Conservation (phyloP, 2,329 filamentous ascomycete genomes). For the Aureobasidium namibiae region DNA sequence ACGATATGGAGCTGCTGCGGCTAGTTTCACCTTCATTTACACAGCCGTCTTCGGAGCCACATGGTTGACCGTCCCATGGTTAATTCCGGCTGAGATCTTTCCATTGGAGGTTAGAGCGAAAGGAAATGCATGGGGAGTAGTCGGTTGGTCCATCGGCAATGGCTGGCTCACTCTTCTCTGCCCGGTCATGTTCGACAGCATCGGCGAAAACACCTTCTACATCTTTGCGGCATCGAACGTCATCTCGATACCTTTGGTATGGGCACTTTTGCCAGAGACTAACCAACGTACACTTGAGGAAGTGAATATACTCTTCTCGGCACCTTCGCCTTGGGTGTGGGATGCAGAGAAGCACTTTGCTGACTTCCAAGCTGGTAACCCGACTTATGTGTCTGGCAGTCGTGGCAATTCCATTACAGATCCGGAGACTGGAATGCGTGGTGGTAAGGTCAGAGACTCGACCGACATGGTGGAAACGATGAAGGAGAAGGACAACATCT, state of each 20-base stretch:
- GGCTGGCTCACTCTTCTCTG: conserved; percentile 39
- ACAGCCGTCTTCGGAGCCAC: conserved; percentile 58
- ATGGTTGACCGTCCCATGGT: conserved; percentile 48
- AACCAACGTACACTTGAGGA: conserved; percentile 31
- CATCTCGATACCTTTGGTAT: conserved; percentile 60
- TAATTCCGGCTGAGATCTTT: conserved; percentile 59
- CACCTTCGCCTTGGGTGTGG: conserved; percentile 61
- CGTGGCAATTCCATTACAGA: conserved; percentile 22
- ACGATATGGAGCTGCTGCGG: conserved; percentile 48
- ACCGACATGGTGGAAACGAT: conserved; percentile 2
- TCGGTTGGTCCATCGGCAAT: conserved; percentile 70
- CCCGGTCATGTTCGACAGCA: conserved; percentile 51
- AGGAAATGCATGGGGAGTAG: conserved; percentile 67
- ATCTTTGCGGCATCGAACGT: conserved; percentile 64
- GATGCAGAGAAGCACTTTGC: conserved; percentile 59
- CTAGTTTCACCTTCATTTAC: conserved; percentile 63
- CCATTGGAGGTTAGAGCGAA: conserved; percentile 62
- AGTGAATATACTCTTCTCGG: conserved; percentile 64
- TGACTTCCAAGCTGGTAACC: conserved; percentile 53
- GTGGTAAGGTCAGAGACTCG: neutral
- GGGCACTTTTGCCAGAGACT: conserved; percentile 66
- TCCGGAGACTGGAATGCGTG: conserved; percentile 15
- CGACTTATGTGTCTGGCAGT: conserved; percentile 26
- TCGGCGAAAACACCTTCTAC: conserved; percentile 64
- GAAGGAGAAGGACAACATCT: neutral